Percentiles rank a stretch among this genome's conserved stretches.
Conservation (phyloP, 2,329 filamentous ascomycete genomes). For the Aureobasidium vineae region DNA sequence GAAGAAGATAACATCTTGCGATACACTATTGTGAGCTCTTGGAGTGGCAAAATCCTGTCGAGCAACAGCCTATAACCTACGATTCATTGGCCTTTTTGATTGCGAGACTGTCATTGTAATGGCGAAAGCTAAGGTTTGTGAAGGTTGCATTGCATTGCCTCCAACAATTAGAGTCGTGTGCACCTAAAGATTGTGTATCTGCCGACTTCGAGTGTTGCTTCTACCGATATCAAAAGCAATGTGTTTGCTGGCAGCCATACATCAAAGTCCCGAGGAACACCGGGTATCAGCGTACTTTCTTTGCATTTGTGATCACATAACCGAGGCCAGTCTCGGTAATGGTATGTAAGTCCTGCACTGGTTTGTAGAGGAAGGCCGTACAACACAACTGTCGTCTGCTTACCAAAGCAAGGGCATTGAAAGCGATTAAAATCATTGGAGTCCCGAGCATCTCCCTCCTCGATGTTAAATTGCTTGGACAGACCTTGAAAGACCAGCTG, state of each 20-base stretch:
- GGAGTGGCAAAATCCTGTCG: background rate
- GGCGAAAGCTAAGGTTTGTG: too few species aligned
- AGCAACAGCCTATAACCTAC: background rate
- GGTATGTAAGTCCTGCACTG: background rate
- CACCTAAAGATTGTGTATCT: background rate
- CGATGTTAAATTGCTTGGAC: background rate
- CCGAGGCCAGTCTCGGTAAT: background rate
- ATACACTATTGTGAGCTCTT: background rate
- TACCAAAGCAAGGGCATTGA: background rate
- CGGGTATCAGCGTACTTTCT: background rate
- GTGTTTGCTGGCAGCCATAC: background rate
- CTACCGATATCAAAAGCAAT: constrained; percentile 1
- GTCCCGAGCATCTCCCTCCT: background rate
- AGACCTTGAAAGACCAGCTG: too few species aligned
- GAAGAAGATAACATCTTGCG: background rate
- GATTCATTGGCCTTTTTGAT: background rate
- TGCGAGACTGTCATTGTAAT: background rate
- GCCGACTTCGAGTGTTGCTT: background rate
- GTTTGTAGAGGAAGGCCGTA: background rate
- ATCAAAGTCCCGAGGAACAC: background rate
- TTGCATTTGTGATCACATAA: background rate
- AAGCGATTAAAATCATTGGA: background rate
- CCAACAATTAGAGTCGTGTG: background rate
- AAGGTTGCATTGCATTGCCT: background rate
- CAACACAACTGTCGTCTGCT: background rate